Base-by-base conservation (phyloP, 768 basidiomycete species). In the Daedaleopsis sinensis region DNA sequence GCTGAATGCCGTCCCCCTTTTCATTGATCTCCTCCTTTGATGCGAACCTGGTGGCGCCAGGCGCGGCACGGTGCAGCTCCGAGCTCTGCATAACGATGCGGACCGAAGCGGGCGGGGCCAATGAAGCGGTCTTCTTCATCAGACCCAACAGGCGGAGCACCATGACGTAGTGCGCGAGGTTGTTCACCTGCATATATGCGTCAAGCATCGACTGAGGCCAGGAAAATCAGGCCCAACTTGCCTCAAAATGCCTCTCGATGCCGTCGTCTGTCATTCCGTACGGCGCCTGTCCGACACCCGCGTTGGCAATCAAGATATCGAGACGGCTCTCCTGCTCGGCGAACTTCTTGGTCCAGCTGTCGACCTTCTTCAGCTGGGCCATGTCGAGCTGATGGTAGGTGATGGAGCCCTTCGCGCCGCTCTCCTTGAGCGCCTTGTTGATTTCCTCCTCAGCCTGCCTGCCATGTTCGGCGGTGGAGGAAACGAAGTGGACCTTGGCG, bases 61-160 rank as follows among this genome's bases (percentile, higher is more conserved):
- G 69, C 0, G 71, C 61, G 27, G 67, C 23, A 16, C 66, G 63
- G 42, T 73, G 71, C 64, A 71, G 59, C 66, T 70, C 70, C 11
- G 70, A 71, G 21, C 66, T 69, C 55, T 73, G 71, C 68, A 69
- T 66, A 36, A 71, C 66, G 59, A 73, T 71, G 48, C 71, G 70
- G 8, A 71, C 69, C 7, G 66, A 62, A 12, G 66, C 52, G 5
- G 70, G 71, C 6, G 66, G 63, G 1, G 69, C 65, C 5, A 15
- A 51, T 36, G 61, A 42, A 1, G 68, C 66, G 1, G 71, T 73
- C 63, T 70, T 71, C 67, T 71, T 65, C 65, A 73, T 65, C 48
- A 71, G 32, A 21, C 67, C 65, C 7, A 73, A 63, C 15, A 73
- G 65, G 23, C 69, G 70, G 19, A 67, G 54, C n/a, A 68, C 63